Percentiles rank a stretch among this genome's conserved stretches.
phyloP scores from a whole-genome alignment of 2,329 filamentous ascomycete genomes.

The Celoporthe dispersa region DNA sequence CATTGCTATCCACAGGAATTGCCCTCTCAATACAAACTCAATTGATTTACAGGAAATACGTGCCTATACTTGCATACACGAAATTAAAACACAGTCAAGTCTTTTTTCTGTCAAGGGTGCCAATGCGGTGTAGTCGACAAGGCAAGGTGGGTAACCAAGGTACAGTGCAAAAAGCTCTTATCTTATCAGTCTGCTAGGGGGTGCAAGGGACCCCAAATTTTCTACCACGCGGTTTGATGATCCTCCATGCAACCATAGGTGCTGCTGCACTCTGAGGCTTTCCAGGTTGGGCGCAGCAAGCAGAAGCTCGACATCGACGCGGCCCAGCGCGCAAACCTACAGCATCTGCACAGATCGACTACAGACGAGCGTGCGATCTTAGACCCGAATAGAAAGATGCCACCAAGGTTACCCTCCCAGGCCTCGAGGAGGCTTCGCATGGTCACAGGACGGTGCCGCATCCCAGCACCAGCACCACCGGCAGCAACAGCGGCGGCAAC shows the following conservation, averaged over 20 bases:
- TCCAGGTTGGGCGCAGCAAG: background rate
- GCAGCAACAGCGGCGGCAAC: constrained; percentile 8
- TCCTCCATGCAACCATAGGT: background rate
- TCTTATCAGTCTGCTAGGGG: constrained; percentile 14
- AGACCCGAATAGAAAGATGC: constrained; percentile 18
- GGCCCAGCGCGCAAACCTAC: background rate
- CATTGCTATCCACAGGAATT: background rate
- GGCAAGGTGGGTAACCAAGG: background rate
- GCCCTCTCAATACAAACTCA: background rate
- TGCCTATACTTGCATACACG: background rate
- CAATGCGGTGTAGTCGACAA: background rate
- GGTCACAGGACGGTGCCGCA: constrained; percentile 14
- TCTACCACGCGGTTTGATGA: constrained; percentile 14
- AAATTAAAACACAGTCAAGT: background rate
- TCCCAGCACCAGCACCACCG: background rate
- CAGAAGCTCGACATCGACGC: background rate
- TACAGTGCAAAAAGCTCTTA: background rate
- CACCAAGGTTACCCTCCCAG: constrained; percentile 25
- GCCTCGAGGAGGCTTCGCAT: constrained; percentile 24
- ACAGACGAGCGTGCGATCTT: background rate
- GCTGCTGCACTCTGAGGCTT: background rate
- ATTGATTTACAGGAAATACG: background rate
- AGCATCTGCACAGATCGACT: background rate
- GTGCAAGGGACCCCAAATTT: constrained; percentile 22
- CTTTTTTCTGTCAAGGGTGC: background rate